Base-by-base conservation (phyloP, 1,284 basidiomycete genomes). In the Meripilus lineatus region DNA sequence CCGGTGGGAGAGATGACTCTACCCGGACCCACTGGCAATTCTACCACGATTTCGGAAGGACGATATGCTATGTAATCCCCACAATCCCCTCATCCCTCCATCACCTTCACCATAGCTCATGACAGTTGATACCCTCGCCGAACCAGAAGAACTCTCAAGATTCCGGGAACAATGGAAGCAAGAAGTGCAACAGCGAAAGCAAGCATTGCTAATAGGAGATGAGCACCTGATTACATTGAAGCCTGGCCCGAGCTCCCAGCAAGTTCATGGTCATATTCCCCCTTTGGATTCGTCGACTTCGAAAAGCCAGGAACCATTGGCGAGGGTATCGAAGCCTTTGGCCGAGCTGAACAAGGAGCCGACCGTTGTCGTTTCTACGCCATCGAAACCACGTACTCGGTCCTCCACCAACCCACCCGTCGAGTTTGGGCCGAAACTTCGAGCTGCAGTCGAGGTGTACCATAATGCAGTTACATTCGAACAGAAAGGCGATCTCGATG, bases 121-220 rank as follows among this genome's bases (percentile, higher is more conserved):
- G 28, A 30, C 28, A 30, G 28, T 10, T 30, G 10, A n/a, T 30
- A 18, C 39, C 14, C 17, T 32, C 15, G 42, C 44, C 26, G 74
- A 78, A 11, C 56, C 66, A 2, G 58, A 65, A 3, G 81, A 84
- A 52, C 76, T 92, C 46, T 77, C 71, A 10, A 62, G 65, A 35
- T 89, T 93, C 63, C 75, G 88, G 59, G 72, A 79, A 46, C 75
- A 79, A 67, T 93, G 88, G 88, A 75, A 74, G 48, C 74, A 72
- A 38, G 90, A 85, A 61, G 76, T 86, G 44, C 67, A 70, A 48
- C 67, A 70, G 47, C 67, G 57, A 47, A 72, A 71, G 42, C n/a
- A n/a, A n/a, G n/a, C n/a, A n/a, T n/a, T n/a, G n/a, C n/a, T n/a
- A n/a, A n/a, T n/a, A n/a, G n/a, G n/a, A n/a, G n/a, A n/a, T n/a